Evolutionary conservation across 106 monocot genomes (phyloP).

Genomic region (Allium sativum): DNA sequence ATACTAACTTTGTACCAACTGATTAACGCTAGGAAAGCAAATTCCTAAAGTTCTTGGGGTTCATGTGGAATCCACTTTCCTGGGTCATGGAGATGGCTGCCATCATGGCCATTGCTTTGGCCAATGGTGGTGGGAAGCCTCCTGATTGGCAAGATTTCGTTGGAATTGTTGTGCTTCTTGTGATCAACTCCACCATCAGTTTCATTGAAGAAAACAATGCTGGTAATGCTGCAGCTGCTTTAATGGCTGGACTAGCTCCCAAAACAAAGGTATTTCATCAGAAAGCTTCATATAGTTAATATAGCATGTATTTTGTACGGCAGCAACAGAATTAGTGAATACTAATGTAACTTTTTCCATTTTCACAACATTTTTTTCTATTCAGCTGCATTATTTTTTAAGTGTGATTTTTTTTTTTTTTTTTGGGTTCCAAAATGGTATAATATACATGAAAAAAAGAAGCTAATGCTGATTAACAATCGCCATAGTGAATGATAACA

Average conservation of each 20-base stretch:
- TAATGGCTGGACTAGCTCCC: conserved; percentile 55
- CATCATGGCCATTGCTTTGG: conserved; percentile 67
- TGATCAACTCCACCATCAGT: conserved; percentile 59
- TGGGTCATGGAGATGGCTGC: conserved; percentile 88
- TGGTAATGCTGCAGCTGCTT: conserved; percentile 48
- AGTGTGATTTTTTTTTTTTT: neutral
- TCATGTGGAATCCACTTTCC: conserved; percentile 90
- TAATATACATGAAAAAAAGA: too few species aligned
- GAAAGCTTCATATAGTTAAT: neutral
- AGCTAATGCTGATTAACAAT: too few species aligned
- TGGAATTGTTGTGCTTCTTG: conserved; percentile 47
- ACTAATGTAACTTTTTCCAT: too few species aligned
- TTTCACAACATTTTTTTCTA: neutral
- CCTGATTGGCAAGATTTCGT: conserved; percentile 84
- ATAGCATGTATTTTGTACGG: too few species aligned
- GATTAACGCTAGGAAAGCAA: conserved; percentile 29
- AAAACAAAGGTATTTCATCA: conserved; percentile 22
- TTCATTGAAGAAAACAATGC: conserved; percentile 65
- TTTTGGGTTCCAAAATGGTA: too few species aligned
- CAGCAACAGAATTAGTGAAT: too few species aligned
- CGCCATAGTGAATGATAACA: too few species aligned
- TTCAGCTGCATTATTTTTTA: neutral
- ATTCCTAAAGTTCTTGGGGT: conserved; percentile 66
- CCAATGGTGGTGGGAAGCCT: conserved; percentile 44
- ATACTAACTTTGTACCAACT: neutral